Conservation (phyloP, 1,284 basidiomycete species). For the Farysia itapuensis region DNA sequence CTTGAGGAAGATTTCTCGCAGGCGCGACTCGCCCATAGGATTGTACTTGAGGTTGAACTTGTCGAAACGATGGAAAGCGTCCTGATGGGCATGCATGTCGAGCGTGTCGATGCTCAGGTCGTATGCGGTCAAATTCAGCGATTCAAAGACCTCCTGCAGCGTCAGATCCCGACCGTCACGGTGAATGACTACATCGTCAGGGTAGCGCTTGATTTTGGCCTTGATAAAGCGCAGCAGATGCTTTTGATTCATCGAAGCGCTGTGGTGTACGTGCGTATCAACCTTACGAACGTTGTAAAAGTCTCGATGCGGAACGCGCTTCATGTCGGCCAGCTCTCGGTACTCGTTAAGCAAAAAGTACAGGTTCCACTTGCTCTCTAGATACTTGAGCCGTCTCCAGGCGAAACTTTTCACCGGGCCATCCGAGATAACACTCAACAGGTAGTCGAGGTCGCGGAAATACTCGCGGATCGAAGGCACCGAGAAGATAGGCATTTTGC, state of each 20-base stretch:
- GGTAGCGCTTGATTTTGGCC: conserved; percentile 84
- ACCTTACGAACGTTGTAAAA: conserved; percentile 98
- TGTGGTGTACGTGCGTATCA: conserved; percentile 98
- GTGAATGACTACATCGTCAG: conserved; percentile 89
- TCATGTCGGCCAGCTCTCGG: conserved; percentile 94
- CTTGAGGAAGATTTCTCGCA: conserved; percentile 97
- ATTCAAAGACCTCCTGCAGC: conserved; percentile 89
- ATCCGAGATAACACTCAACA: conserved; percentile 70
- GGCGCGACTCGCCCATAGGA: conserved; percentile 88
- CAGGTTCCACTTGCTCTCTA: conserved; percentile 94
- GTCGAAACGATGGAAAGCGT: conserved; percentile 96
- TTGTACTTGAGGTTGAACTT: conserved; percentile 70
- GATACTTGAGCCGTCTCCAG: conserved; percentile 86
- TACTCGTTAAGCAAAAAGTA: conserved; percentile 90
- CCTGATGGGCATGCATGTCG: conserved; percentile 98
- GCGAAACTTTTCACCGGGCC: conserved; percentile 96
- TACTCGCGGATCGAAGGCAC: conserved; percentile 90
- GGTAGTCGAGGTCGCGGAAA: conserved; percentile 90
- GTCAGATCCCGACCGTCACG: conserved; percentile 89
- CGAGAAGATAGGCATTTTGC: conserved; percentile 68
- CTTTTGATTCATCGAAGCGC: conserved; percentile 99
- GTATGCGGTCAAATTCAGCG: conserved; percentile 91
- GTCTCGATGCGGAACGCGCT: conserved; percentile 75
- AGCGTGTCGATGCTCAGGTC: conserved; percentile 98
- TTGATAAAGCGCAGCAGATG: conserved; percentile 99